Evolutionary conservation across 768 basidiomycete genomes (phyloP).

Genomic region (Chalciporus chontae): DNA sequence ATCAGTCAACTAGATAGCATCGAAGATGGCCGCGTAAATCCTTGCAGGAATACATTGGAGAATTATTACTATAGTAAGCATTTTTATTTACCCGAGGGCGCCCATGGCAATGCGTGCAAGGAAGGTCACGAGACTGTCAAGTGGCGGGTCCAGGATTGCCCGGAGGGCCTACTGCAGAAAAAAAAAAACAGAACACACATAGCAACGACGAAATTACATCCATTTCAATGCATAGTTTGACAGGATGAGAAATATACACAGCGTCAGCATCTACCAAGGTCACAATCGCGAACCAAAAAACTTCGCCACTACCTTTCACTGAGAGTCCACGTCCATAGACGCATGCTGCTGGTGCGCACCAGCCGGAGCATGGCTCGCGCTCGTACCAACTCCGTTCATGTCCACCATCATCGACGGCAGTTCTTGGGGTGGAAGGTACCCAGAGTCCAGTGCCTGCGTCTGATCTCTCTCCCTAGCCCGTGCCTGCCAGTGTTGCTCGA

Average conservation of each 20-base stretch:
- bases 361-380: not conserved
- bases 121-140: too few relatives aligned
- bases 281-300: not conserved
- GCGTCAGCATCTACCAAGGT: not conserved
- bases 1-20: too few relatives aligned
- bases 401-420: conserved; percentile 5
- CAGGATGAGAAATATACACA: not conserved
- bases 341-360: conserved; percentile 4
- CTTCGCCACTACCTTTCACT: not conserved
- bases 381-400: not conserved
- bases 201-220: conserved; percentile 15
- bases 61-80: too few relatives aligned
- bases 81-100: too few relatives aligned
- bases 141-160: too few relatives aligned
- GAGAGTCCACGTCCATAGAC: conserved; percentile 19
- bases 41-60: too few relatives aligned
- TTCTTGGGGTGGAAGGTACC: conserved; percentile 12
- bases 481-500: conserved; percentile 39
- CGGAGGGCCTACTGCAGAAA: too few relatives aligned
- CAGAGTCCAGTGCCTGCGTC: conserved; percentile 14
- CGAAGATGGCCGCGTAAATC: too few relatives aligned
- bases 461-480: conserved; percentile 30
- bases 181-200: conserved; percentile 2
- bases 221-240: not conserved
- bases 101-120: too few relatives aligned